phyloP scores from a whole-genome alignment of 2,329 filamentous ascomycete species.

The Drechslerella coelobrocha region DNA sequence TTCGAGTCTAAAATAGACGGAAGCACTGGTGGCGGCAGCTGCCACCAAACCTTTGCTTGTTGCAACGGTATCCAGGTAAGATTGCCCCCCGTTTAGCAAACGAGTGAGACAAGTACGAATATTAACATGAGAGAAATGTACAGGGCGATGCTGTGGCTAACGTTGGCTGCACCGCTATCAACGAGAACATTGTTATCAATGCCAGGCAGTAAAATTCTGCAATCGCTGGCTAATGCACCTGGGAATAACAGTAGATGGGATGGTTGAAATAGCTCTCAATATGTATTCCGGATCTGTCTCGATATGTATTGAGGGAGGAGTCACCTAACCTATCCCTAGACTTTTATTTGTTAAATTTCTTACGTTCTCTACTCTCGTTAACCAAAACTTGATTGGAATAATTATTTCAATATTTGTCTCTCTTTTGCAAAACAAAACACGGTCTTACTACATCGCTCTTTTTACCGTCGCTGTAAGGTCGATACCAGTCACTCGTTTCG shows the following conservation, averaged over 20 bases:
- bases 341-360: conserved; percentile 2
- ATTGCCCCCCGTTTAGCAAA: background rate
- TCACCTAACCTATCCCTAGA: background rate
- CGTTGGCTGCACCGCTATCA: conserved; percentile 44
- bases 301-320: background rate
- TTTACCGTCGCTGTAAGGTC: too few relatives aligned
- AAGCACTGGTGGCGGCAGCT: conserved; percentile 21
- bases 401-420: too few relatives aligned
- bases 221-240: conserved; percentile 28
- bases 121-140: too few relatives aligned
- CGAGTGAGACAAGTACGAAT: background rate
- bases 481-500: too few relatives aligned
- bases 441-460: too few relatives aligned
- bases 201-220: conserved; percentile 32
- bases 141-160: conserved; percentile 30
- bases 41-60: conserved; percentile 32
- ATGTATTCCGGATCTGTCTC: background rate
- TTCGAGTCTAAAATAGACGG: conserved; percentile 8
- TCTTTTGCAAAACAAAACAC: too few relatives aligned
- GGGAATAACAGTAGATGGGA: conserved; percentile 17
- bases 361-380: conserved; percentile 29
- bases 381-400: conserved; percentile 8
- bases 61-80: conserved; percentile 40
- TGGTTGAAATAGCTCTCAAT: background rate
- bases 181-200: conserved; percentile 41